Evolutionary conservation across 2,329 filamentous ascomycete genomes (phyloP).

Genomic region (Colletotrichum tropicale): DNA sequence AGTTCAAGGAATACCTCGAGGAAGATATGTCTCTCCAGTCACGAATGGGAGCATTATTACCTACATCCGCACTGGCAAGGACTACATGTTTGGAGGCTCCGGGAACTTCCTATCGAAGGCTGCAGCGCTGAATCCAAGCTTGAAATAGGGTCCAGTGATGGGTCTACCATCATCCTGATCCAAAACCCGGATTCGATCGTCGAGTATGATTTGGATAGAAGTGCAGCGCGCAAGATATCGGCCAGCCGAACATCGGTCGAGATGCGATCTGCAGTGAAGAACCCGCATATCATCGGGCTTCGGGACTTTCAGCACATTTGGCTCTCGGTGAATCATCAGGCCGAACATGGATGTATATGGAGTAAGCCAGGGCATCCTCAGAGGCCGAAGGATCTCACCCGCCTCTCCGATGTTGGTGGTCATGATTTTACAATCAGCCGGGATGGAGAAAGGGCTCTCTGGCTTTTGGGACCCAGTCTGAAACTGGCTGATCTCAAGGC

Average conservation of each 20-base stretch:
- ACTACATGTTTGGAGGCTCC: not conserved
- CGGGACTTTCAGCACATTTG: not conserved
- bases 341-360: not conserved
- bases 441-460: not conserved
- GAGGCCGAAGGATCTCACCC: not conserved
- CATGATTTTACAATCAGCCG: not conserved
- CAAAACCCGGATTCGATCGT: not conserved
- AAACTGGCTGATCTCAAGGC: accelerated
- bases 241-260: not conserved
- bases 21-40: not conserved
- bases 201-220: not conserved
- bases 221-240: not conserved
- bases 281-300: not conserved
- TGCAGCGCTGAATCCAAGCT: not conserved
- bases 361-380: not conserved
- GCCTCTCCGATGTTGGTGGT: not conserved
- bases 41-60: not conserved
- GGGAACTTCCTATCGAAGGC: accelerated
- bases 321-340: not conserved
- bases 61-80: not conserved
- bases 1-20: not conserved
- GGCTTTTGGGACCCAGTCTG: not conserved
- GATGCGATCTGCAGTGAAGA: not conserved
- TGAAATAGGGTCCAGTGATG: not conserved
- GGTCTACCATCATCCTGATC: not conserved